Evolutionary conservation across 768 basidiomycete genomes (phyloP).

Genomic region (Fomitopsis pulvina): DNA sequence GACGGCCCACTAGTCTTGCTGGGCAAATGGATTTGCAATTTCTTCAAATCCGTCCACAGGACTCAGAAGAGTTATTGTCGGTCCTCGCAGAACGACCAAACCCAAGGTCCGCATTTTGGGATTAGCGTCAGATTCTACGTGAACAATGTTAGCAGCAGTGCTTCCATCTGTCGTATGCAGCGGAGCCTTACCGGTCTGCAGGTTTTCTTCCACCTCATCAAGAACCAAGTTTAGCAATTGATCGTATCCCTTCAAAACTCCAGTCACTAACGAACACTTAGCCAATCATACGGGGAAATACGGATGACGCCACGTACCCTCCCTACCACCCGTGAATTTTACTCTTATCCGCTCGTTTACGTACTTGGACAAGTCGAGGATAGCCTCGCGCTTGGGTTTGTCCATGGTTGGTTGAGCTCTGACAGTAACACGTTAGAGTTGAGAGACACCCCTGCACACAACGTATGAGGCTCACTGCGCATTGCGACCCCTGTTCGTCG

Average conservation of each 20-base stretch:
- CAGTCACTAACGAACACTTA: conserved; percentile 55
- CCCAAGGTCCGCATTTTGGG: conserved; percentile 65
- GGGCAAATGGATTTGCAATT: conserved; percentile 83
- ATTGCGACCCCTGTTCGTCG: conserved; percentile 38
- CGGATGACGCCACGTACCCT: conserved; percentile 48
- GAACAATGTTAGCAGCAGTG: not conserved
- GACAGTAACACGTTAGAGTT: conserved; percentile 10
- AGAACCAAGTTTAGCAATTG: conserved; percentile 95
- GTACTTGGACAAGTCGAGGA: conserved; percentile 93
- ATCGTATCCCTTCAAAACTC: conserved; percentile 92
- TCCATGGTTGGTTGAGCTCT: conserved; percentile 48
- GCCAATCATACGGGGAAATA: not conserved
- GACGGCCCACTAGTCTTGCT: conserved; percentile 61
- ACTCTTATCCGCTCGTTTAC: conserved; percentile 88
- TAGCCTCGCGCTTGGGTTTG: conserved; percentile 88
- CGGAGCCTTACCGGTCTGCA: conserved; percentile 35
- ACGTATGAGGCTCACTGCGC: conserved; percentile 15
- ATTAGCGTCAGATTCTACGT: conserved; percentile 46
- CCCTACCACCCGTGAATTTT: conserved; percentile 96
- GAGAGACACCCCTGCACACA: no score
- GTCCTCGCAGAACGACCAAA: conserved; percentile 85
- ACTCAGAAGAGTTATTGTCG: conserved; percentile 89
- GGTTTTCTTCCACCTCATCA: conserved; percentile 87
- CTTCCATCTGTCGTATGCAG: conserved; percentile 6
- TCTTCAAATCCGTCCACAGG: conserved; percentile 95